Evolutionary conservation across 2,329 filamentous ascomycete species (phyloP).

Genomic region (Claviceps digitariae): DNA sequence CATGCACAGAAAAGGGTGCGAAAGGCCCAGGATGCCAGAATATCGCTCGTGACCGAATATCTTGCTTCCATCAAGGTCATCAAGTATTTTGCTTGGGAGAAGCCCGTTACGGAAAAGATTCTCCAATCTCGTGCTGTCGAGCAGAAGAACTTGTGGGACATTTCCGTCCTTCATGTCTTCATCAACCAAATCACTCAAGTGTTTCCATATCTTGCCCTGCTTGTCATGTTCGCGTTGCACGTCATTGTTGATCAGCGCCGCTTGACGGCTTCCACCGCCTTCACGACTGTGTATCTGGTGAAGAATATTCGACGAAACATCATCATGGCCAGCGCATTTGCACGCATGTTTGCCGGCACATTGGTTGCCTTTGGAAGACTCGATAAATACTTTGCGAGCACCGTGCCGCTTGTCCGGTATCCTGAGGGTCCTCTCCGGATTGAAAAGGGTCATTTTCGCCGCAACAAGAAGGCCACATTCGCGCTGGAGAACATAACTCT

Average conservation of each 20-base stretch:
- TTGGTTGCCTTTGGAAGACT: slow-evolving; percentile 34
- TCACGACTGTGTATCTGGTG: slow-evolving; percentile 41
- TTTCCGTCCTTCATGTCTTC: slow-evolving; percentile 32
- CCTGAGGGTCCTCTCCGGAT: slow-evolving; percentile 36
- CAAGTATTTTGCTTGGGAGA: slow-evolving; percentile 50
- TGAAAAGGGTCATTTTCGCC: slow-evolving; percentile 31
- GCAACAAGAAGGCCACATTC: slow-evolving; percentile 37
- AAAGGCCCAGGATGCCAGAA: slow-evolving; percentile 40
- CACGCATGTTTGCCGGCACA: slow-evolving; percentile 21
- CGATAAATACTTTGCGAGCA: slow-evolving; percentile 39
- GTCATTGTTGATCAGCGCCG: slow-evolving; percentile 32
- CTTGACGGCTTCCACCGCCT: slow-evolving; percentile 42
- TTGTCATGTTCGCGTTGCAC: slow-evolving; percentile 41
- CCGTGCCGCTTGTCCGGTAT: slow-evolving; percentile 33
- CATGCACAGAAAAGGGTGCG: slow-evolving; percentile 37
- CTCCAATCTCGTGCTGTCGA: slow-evolving; percentile 34
- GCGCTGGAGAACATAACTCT: slow-evolving; percentile 33
- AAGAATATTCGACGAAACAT: slow-evolving; percentile 39
- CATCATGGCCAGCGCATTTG: slow-evolving; percentile 32
- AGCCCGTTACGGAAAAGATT: slow-evolving; percentile 36
- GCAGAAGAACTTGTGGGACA: slow-evolving; percentile 39
- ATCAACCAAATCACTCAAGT: slow-evolving; percentile 37
- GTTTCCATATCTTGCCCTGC: slow-evolving; percentile 36
- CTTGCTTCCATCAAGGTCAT: slow-evolving; percentile 42
- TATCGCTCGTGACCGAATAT: slow-evolving; percentile 45